Base-by-base conservation (phyloP, 495 filamentous ascomycete species). In the Lasiosphaeris hirsuta region DNA sequence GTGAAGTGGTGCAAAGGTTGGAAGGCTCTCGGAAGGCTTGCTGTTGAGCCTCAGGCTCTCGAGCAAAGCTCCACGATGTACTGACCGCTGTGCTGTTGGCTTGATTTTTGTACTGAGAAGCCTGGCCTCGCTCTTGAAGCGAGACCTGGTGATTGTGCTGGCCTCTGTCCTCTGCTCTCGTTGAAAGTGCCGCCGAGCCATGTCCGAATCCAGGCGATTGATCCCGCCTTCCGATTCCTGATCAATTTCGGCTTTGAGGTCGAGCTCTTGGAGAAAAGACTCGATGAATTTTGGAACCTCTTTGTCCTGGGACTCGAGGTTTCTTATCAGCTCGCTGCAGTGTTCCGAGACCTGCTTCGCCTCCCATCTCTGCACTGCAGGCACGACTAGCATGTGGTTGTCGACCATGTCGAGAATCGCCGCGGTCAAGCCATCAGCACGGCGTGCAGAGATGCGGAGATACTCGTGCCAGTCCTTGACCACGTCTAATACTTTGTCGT, bases 401-500 rank as follows among this genome's bases (percentile, higher is more conserved):
- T 63, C 60, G 10, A 61, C 58, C 19, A 62, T 34, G 23, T 60
- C 56, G 18, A 60, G 44, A 1, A 63, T 36, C 23, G 39, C 37
- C 5, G 61, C 34, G 36, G 60, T 69, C 37, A 59, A 41, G 42
- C 35, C 33, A 41, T 58, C 60, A 5, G 45, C 47, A 15, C 34
- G 34, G 23, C 60, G 43, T 3, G 45, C 15, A 10, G 38, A 33
- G 13, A 37, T 39, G 36, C 60, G 41, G 4, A 71, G 56, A 49
- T 59, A 63, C 30, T 58, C 34, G 46, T 71, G 69, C 69, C 69
- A 71, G 17, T 46, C 35, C n/a, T 19, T 56, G 23, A 71, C 58
- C 30, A 57, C 62, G 6, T 10, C 5, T 10, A 71, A 43, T 9
- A 68, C 58, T 15, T 58, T 9, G 6, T 11, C 18, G 13, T 50